phyloP scores from a whole-genome alignment of 441 rosid species.

The Brassica hybrid region DNA sequence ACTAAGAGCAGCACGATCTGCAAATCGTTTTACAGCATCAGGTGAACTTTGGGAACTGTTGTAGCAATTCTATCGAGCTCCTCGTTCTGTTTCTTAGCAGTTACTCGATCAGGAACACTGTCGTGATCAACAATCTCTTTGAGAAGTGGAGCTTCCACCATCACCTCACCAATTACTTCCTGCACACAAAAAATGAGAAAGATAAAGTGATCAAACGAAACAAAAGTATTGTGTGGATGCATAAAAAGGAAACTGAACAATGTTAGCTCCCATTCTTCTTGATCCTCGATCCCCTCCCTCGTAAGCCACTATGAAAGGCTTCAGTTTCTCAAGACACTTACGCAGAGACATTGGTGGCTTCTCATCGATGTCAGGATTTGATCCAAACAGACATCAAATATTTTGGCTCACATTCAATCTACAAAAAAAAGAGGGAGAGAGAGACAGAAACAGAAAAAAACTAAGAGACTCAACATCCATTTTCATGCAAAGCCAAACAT shows the following conservation, averaged over 20 bases:
- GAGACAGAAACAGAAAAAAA: too few relatives aligned
- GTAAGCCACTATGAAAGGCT: slow-evolving; percentile 87
- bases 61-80: too few relatives aligned
- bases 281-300: slow-evolving; percentile 83
- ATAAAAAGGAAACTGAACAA: background rate
- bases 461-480: too few relatives aligned
- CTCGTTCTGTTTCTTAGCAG: too few relatives aligned
- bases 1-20: slow-evolving; percentile 77
- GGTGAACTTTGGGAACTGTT: too few relatives aligned
- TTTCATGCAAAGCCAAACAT: too few relatives aligned
- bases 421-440: slow-evolving; percentile 32
- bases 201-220: background rate
- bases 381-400: slow-evolving; percentile 74
- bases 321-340: slow-evolving; percentile 83
- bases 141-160: slow-evolving; percentile 67
- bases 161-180: slow-evolving; percentile 69
- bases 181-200: slow-evolving; percentile 37
- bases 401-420: slow-evolving; percentile 95
- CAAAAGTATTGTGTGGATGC: background rate
- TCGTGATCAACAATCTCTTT: slow-evolving; percentile 80
- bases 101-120: slow-evolving; percentile 87
- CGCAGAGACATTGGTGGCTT: slow-evolving; percentile 78
- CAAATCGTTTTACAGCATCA: too few relatives aligned
- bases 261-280: slow-evolving; percentile 91
- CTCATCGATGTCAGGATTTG: slow-evolving; percentile 89